Evolutionary conservation across 805 yeast species (phyloP), one percentile per base, ranked within the genome.

Genomic region (Kuraishia piskuri): DNA sequence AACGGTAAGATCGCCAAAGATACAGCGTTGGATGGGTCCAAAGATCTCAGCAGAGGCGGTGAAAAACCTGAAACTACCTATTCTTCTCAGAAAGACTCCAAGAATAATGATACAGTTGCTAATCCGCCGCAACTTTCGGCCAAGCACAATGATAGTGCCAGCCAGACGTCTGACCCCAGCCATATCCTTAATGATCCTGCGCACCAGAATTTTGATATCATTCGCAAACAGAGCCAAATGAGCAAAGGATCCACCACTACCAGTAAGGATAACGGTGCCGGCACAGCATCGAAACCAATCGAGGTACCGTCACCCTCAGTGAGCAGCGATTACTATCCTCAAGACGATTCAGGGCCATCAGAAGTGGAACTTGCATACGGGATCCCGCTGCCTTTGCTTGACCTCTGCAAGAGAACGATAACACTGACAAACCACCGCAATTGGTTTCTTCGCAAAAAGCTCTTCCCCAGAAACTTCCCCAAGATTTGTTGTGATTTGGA

Each of bases 391-490:
- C 68, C 77, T 3, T 63, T 80, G 40, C 51, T 79, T n/a, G 68
- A 65, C n/a, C 58, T 80, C 5, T 73, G 79, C 61, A 72, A 74
- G 56, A 74, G 74, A 55, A 67, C 73, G 2, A 70, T 79, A 6
- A 72, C 69, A 23, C 64, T 80, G 47, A 69, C 84, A 1, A 80
- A 80, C 59, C 83, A 79, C 58, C 75, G 77, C 58, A 73, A 76
- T 54, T 73, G 76, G 55, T 80, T 80, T 59, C 51, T 64, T 14
- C 54, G 74, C 12, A 67, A 65, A 25, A 70, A 72, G 23, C 69
- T 73, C 36, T 71, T 68, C 48, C 84, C 84, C 0, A 65, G 84
- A 46, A 80, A 79, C 58, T 80, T 78, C 60, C 83, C 84, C 3
- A 70, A 72, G 52, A 67, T 79, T 2, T 79, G 84, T 58, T 79